Base-by-base conservation (phyloP, 352 stramenopile genomes). In the Pythium brachiatum region DNA sequence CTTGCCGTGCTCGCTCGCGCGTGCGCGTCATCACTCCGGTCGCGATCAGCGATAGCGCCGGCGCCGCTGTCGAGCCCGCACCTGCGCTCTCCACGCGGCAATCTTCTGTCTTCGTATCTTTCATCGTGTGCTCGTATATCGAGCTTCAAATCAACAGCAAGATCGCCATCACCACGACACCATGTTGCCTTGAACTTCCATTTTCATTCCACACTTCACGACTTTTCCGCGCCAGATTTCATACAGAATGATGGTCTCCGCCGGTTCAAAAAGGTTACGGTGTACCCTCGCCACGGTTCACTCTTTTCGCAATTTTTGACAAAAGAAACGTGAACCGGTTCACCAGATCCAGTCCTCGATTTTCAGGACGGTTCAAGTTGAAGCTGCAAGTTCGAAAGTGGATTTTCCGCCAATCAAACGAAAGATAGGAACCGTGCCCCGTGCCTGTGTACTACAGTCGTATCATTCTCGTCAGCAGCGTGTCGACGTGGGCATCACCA, bases 391-490 rank as follows among this genome's bases (percentile, higher is more conserved):
- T 64, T 68, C 48, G 34, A 38, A 27, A 27, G 7, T 1, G 7
- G 5, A 15, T 12, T 48, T 48, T 70, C 47, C 39, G 16, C 70
- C 70, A 78, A 75, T 75, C 68, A 48, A 11, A 21, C 7, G 1
- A 0, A 15, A 7, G 11, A 9, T 43, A 48, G 60, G 43, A 61
- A 34, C 60, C 60, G 53, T 50, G 32, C 39, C 29, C 16, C n/a
- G 20, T 36, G 34, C 20, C n/a, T 25, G 18, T 8, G 38, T 54
- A 39, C 26, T 51, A 12, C 34, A 31, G 43, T 48, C 48, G 50
- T 55, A 50, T 18, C 29, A 43, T 56, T 52, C 57, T 62, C 34
- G 27, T 29, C 41, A 48, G 41, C 41, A 48, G 51, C 21, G 25
- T 23, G 47, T 54, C 47, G 46, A 57, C 44, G 53, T 58, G 46